phyloP scores from a whole-genome alignment of 2,329 filamentous ascomycete genomes.

The Exserohilum rostratum region DNA sequence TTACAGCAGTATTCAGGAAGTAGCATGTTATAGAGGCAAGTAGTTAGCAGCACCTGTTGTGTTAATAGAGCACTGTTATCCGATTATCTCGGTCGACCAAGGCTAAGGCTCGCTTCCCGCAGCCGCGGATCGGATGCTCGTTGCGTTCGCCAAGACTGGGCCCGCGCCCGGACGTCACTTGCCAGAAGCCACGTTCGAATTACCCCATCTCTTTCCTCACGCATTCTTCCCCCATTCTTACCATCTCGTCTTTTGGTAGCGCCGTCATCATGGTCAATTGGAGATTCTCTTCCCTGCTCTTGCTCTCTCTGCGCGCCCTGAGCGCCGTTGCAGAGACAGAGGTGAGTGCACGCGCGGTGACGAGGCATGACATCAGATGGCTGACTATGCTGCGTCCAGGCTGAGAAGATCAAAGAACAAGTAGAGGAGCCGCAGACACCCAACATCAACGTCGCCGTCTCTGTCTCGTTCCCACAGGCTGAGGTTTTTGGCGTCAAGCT shows the following conservation, averaged over 20 bases:
- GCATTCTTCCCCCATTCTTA: conserved; percentile 9
- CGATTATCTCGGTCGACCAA: no score
- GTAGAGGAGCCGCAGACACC: conserved; percentile 70
- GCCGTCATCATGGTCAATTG: conserved; percentile 70
- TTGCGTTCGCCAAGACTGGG: conserved; percentile 22
- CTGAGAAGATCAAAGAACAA: conserved; percentile 49
- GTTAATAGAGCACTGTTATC: no score
- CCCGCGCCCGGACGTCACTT: conserved; percentile 28
- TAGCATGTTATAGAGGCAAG: no score
- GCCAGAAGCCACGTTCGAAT: conserved; percentile 43
- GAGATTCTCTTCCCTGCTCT: conserved; percentile 72
- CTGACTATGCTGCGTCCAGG: conserved; percentile 35
- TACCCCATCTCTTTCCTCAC: conserved; percentile 20
- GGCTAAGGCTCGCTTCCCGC: conserved; percentile 21
- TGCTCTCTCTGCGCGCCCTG: conserved; percentile 72
- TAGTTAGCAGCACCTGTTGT: no score
- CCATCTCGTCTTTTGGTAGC: conserved; percentile 20
- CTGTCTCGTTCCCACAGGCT: conserved; percentile 65
- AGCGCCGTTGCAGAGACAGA: conserved; percentile 67
- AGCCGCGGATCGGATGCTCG: conserved; percentile 10
- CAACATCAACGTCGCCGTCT: conserved; percentile 61
- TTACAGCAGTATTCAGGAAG: no score
- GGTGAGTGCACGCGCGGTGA: conserved; percentile 55
- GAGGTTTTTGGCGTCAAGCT: conserved; percentile 96
- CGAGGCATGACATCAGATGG: conserved; percentile 45